These are phyloP conservation scores for Clonostachys sp. DNA, from an alignment of 2,329 filamentous ascomycete species.

Conservation along the genomic window DNA sequence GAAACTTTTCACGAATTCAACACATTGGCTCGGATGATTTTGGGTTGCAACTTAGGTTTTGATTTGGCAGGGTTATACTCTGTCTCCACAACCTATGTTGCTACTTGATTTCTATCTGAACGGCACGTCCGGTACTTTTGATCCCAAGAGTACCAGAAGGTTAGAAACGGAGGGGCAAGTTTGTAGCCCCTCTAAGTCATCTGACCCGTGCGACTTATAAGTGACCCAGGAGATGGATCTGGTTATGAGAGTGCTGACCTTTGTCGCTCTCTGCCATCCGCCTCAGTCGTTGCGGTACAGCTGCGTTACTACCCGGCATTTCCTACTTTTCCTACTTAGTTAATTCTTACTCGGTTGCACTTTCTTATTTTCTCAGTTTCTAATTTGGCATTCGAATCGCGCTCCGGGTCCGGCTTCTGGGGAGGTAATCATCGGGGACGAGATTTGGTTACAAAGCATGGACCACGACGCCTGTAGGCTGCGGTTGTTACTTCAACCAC, in stretches of 20 bases:
- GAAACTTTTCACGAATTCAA: constrained; percentile 21
- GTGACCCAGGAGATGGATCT: neutral
- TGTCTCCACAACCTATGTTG: constrained; percentile 2
- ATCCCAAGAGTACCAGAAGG: neutral
- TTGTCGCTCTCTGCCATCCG: constrained; percentile 1
- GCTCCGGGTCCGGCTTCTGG: constrained; percentile 24
- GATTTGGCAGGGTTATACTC: neutral
- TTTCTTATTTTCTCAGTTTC: constrained; percentile 1
- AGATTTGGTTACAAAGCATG: neutral
- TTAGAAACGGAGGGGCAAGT: too few species aligned
- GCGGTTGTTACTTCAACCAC: neutral
- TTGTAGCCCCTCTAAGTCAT: too few species aligned
- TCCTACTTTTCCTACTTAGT: constrained; percentile 10
- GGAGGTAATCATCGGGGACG: constrained; percentile 16
- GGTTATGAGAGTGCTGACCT: neutral
- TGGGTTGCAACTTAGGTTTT: constrained; percentile 6
- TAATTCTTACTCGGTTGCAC: constrained; percentile 2
- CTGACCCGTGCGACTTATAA: neutral
- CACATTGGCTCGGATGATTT: constrained; percentile 32
- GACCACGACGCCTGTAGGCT: neutral
- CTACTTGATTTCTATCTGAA: constrained; percentile 22
- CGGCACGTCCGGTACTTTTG: constrained; percentile 31
- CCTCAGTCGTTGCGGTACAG: constrained; percentile 30
- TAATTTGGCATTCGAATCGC: constrained; percentile 9
- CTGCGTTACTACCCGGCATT: constrained; percentile 19